These are phyloP conservation scores for Prunus persica DNA, from an alignment of 306 rosid genomes.

Conservation along the genomic window DNA sequence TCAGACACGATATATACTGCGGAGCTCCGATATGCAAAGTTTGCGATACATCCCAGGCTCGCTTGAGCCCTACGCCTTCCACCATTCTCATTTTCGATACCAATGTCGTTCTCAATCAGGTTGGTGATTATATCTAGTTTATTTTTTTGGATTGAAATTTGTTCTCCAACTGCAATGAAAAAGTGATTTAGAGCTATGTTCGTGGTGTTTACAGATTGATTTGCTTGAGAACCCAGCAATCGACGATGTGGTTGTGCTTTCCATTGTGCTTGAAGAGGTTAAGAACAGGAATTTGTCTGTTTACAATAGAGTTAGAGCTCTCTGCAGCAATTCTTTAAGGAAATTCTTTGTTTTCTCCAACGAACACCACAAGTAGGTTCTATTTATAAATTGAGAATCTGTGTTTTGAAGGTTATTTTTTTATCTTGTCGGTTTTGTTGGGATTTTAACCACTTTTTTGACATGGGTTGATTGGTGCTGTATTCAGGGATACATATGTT, in stretches of 20 bases:
- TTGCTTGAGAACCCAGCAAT: conserved; percentile 88
- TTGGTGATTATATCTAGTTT: background rate
- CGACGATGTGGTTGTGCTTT: conserved; percentile 76
- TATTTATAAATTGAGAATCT: background rate
- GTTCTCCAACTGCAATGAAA: background rate
- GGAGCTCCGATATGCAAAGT: conserved; percentile 69
- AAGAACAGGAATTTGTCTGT: conserved; percentile 74
- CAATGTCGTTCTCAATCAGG: conserved; percentile 92
- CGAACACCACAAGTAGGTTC: conserved; percentile 75
- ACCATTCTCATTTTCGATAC: conserved; percentile 80
- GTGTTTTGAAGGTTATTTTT: background rate
- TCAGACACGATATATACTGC: conserved; percentile 83
- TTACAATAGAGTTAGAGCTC: conserved; percentile 74
- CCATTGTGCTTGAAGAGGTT: conserved; percentile 84
- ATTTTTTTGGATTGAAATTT: background rate
- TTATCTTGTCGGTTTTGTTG: background rate
- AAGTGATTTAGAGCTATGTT: background rate
- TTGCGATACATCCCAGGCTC: conserved; percentile 60
- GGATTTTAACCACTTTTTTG: background rate
- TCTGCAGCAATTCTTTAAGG: conserved; percentile 60
- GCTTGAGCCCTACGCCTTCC: conserved; percentile 55
- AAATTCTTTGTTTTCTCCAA: conserved; percentile 83
- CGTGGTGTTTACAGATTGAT: conserved; percentile 63
- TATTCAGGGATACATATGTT: conserved; percentile 83
- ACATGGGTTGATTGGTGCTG: background rate